Percentiles rank a stretch among this genome's conserved stretches.
These are phyloP conservation scores for Solanum stenotomum DNA, from an alignment of 257 asterid species.

Conservation along the genomic window DNA sequence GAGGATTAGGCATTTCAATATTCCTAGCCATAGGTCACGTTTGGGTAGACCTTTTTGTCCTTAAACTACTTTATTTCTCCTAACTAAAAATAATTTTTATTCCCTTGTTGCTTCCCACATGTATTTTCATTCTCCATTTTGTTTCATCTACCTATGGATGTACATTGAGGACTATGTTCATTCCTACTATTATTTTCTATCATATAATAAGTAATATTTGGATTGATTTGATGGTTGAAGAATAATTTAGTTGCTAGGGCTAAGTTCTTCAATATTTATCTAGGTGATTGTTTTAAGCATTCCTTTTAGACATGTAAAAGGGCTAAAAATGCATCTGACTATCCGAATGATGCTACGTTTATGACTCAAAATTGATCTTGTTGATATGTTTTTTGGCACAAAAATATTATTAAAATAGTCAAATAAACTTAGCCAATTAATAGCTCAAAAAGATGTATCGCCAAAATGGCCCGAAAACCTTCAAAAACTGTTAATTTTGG, in stretches of 20 bases:
- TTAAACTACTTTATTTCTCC: neutral
- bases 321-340: neutral
- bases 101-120: neutral
- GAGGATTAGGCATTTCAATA: conserved; percentile 62
- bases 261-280: neutral
- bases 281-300: neutral
- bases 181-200: neutral
- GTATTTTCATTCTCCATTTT: neutral
- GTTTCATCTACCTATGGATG: neutral
- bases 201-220: neutral
- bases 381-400: neutral
- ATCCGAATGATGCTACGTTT: neutral
- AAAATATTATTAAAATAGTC: neutral
- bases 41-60: conserved; percentile 66
- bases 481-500: neutral
- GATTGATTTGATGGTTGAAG: neutral
- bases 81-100: neutral
- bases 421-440: neutral
- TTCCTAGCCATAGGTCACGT: conserved; percentile 58
- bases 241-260: neutral
- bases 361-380: neutral
- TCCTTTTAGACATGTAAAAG: neutral
- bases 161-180: neutral
- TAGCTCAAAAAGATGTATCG: neutral
- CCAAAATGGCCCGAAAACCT: neutral